Evolutionary conservation across 768 basidiomycete genomes (phyloP), one percentile per base, ranked within the genome.

Genomic region (Lactifluus rugatus): DNA sequence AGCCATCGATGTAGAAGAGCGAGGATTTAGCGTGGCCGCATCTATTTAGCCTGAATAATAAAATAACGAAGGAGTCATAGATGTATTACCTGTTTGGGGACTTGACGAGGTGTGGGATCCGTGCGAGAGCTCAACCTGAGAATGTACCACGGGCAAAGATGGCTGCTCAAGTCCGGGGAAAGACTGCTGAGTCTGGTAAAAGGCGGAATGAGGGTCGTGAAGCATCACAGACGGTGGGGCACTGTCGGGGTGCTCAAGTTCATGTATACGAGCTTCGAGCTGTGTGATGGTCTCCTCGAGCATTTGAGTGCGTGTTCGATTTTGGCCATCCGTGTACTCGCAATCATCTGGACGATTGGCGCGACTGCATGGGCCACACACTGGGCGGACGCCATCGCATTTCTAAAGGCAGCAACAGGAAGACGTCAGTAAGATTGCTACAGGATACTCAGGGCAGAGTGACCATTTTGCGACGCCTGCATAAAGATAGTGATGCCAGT

Each of bases 281-380:
- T 79, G 74, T 1, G 75, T 72, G 28, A 85, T 72, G 2, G 79
- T 78, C 34, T 85, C 83, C 66, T 84, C 82, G 26, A 85, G 68
- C 17, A 74, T 75, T 65, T 81, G 74, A 3, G 81, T 84, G 56
- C 82, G 73, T 25, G 83, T 78, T 58, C 82, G 76, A 52, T 74
- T 75, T 48, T 77, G 78, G 4, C 81, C 81, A 64, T 85, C 84
- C 5, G 80, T 74, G 67, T 84, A 86, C 69, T 85, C 83, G 67
- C 84, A 86, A n/a, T 81, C 81, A 48, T 84, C 83, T 37, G 76
- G 75, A 56, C 82, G 80, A 36, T 81, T 79, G 39, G 79, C 77
- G 8, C 74, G 70, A 36, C 71, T 67, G 70, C 84, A 86, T 42
- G 80, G 83, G 0, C 82, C 81, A 66, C 84, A 86, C n/a, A 77